Percentiles rank a stretch among this genome's conserved stretches.
Evolutionary conservation across 148 eudicot genomes (phyloP).

Genomic region (Persicaria tinctoria): DNA sequence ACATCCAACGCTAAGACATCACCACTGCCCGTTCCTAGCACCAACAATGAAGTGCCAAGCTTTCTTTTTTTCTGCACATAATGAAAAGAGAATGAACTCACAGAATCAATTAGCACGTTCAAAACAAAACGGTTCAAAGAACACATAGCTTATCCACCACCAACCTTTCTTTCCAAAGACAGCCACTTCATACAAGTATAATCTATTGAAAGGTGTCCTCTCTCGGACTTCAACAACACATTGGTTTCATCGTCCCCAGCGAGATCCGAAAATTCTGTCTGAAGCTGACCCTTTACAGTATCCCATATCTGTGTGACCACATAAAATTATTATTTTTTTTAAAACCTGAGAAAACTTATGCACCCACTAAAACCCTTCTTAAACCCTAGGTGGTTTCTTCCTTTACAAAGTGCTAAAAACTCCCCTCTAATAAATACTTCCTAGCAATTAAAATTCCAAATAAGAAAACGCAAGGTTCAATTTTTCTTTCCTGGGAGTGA

Average conservation of each 20-base stretch:
- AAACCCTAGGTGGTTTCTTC: neutral
- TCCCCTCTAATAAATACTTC: neutral
- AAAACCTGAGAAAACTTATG: slow-evolving; percentile 9
- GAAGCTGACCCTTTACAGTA: slow-evolving; percentile 69
- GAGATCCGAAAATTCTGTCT: slow-evolving; percentile 66
- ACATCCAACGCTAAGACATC: slow-evolving; percentile 84
- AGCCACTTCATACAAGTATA: slow-evolving; percentile 97
- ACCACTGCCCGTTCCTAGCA: slow-evolving; percentile 90
- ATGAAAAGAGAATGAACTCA: neutral
- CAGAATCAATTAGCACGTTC: neutral
- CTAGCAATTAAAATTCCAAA: neutral
- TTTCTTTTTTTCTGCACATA: slow-evolving; percentile 72
- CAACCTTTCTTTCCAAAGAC: slow-evolving; percentile 63
- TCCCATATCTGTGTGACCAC: slow-evolving; percentile 71
- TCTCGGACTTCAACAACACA: slow-evolving; percentile 48
- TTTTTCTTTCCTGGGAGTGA: neutral
- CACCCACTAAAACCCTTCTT: slow-evolving; percentile 7
- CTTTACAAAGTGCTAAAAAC: neutral
- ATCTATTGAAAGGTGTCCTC: slow-evolving; percentile 87
- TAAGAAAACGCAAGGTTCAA: neutral
- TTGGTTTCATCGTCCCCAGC: slow-evolving; percentile 28
- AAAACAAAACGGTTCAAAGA: neutral
- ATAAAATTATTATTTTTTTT: neutral
- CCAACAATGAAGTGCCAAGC: slow-evolving; percentile 54
- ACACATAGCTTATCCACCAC: neutral